Base-by-base conservation (phyloP, 2,329 filamentous ascomycete genomes). In the Trichoderma koningii region DNA sequence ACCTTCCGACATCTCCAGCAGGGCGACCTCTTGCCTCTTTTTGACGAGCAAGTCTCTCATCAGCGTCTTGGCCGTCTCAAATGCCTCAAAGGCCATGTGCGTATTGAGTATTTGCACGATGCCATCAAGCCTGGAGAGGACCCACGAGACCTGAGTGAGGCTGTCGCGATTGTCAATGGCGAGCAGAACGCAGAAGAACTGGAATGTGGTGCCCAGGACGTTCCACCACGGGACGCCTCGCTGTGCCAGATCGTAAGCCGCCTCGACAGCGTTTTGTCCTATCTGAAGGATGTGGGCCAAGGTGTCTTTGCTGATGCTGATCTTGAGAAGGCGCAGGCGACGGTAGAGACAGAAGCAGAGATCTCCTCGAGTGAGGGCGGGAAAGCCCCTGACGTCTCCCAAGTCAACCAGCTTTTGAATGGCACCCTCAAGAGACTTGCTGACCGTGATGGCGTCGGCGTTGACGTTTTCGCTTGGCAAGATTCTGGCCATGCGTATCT, bases 71-170 rank as follows among this genome's bases (percentile, higher is more conserved):
- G 67, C 67, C 41, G 67, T 67, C 1, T 61, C 57, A 14, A 69
- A 48, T 41, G 68, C 68, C 53, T 69, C 68, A 17, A 34, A 26
- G 3, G 62, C 64, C 61, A 69, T 66, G 51, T 68, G 68, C 10
- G 67, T 64, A 12, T 51, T 55, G 15, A 68, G 17, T n/a, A 38
- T 66, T 45, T 41, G 64, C 34, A 55, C 66, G 44, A 55, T 42
- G 15, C 45, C 61, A 45, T 45, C 64, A 30, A 59, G 53, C 21
- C 48, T 63, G 55, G 61, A 65, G 47, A 42, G 64, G 14, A 53
- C 66, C 55, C 45, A 15, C 2, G 68, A 65, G 9, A 69, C 57
- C 26, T 69, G 15, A 2, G 53, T 47, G 15, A 69, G 52, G 21
- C 55, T 38, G 5, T n/a, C 57, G 44, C 42, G 15, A 19, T 19